Evolutionary conservation across 2,329 filamentous ascomycete genomes (phyloP).

Genomic region (Verruconis gallopava): DNA sequence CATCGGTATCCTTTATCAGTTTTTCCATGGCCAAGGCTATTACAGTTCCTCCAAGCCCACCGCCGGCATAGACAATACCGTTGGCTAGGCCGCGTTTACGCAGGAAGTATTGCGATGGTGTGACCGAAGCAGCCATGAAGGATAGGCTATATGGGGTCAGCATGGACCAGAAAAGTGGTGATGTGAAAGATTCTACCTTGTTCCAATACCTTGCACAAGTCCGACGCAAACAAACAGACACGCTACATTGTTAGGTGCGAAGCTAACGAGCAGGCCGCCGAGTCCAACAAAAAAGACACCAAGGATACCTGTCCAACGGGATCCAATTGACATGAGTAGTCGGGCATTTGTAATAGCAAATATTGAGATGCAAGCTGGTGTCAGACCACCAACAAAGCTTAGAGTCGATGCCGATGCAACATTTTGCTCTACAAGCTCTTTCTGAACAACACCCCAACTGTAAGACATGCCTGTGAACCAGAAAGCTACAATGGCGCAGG

Average conservation of each 20-base stretch:
- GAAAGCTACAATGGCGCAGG: slow-evolving; percentile 34
- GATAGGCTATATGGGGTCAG: slow-evolving; percentile 16
- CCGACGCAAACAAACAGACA: slow-evolving; percentile 38
- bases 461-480: slow-evolving; percentile 39
- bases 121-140: slow-evolving; percentile 36
- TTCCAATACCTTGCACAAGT: slow-evolving; percentile 33
- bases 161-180: not conserved
- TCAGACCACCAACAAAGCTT: slow-evolving; percentile 45
- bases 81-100: slow-evolving; percentile 40
- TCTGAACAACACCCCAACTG: slow-evolving; percentile 49
- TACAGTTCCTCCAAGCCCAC: slow-evolving; percentile 43
- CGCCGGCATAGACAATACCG: slow-evolving; percentile 40
- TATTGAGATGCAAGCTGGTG: slow-evolving; percentile 37
- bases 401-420: slow-evolving; percentile 39
- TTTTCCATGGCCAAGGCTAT: slow-evolving; percentile 38
- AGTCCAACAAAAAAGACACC: slow-evolving; percentile 39
- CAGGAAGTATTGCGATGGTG: slow-evolving; percentile 43
- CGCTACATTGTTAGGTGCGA: slow-evolving; percentile 31
- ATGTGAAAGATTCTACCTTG: not conserved
- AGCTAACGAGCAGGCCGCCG: slow-evolving; percentile 36
- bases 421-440: slow-evolving; percentile 37
- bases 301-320: slow-evolving; percentile 32
- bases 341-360: slow-evolving; percentile 40
- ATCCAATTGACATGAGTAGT: slow-evolving; percentile 38
- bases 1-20: slow-evolving; percentile 34